Evolutionary conservation across 2,329 filamentous ascomycete genomes (phyloP).

Genomic region (Berkeleyomyces rouxiae): DNA sequence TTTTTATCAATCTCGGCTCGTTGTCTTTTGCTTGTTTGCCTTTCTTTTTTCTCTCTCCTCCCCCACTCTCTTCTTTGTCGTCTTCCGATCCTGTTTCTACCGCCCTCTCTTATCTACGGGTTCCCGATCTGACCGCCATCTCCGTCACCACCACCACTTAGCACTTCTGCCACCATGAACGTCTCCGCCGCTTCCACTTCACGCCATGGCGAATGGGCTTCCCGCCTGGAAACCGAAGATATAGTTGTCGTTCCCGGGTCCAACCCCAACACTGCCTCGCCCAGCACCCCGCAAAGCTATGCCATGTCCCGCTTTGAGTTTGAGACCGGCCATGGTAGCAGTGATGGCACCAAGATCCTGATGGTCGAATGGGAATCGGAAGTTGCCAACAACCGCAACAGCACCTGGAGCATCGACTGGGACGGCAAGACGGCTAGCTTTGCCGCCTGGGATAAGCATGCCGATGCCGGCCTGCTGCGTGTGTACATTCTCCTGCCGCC

Average conservation of each 20-base stretch:
- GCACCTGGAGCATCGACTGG: constrained; percentile 63
- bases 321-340: constrained; percentile 49
- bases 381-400: constrained; percentile 8
- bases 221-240: constrained; percentile 8
- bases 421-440: constrained; percentile 50
- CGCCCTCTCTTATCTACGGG: background rate
- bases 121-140: background rate
- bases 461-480: constrained; percentile 32
- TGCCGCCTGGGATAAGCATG: constrained; percentile 28
- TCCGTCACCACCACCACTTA: background rate
- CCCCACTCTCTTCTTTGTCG: background rate
- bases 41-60: background rate
- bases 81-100: background rate
- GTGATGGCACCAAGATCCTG: constrained; percentile 76
- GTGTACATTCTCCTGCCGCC: constrained; percentile 72
- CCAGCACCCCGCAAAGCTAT: constrained; percentile 11
- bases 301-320: constrained; percentile 60
- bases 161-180: background rate
- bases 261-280: background rate
- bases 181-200: background rate
- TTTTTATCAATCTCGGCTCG: background rate
- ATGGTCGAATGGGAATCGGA: constrained; percentile 73
- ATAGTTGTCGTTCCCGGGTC: constrained; percentile 5
- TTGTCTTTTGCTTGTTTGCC: background rate
- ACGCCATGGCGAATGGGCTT: constrained; percentile 2